Percentiles rank a stretch among this genome's conserved stretches.
These are phyloP conservation scores for Solanum gandarillasii DNA, from an alignment of 257 asterid genomes.

Conservation along the genomic window DNA sequence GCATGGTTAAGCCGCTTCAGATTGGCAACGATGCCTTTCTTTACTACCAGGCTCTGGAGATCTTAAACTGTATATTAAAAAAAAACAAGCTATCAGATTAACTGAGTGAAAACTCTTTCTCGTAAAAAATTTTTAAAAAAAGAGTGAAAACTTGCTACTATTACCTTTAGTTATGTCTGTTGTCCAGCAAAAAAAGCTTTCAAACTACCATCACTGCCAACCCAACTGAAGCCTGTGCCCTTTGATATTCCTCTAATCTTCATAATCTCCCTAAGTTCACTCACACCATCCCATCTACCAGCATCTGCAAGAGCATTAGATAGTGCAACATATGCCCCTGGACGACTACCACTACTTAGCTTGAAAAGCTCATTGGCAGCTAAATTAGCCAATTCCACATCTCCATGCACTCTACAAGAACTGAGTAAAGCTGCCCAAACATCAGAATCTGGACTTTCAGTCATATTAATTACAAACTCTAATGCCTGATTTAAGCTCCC, in stretches of 20 bases:
- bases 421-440: slow-evolving; percentile 90
- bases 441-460: slow-evolving; percentile 61
- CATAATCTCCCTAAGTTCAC: slow-evolving; percentile 78
- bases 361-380: slow-evolving; percentile 80
- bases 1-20: background rate
- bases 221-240: slow-evolving; percentile 89
- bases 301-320: slow-evolving; percentile 82
- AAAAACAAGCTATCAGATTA: background rate
- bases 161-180: slow-evolving; percentile 2
- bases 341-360: slow-evolving; percentile 29
- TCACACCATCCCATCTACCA: slow-evolving; percentile 80
- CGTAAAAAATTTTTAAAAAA: fast-evolving
- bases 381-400: slow-evolving; percentile 66
- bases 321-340: slow-evolving; percentile 74
- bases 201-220: slow-evolving; percentile 48
- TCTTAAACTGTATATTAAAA: background rate
- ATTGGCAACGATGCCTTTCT: background rate
- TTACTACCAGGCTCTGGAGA: background rate
- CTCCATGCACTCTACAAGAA: slow-evolving; percentile 66
- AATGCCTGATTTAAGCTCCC: slow-evolving; percentile 59
- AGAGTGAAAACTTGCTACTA: background rate
- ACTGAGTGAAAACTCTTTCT: background rate
- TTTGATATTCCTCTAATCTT: slow-evolving; percentile 64
- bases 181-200: slow-evolving; percentile 64
- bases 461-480: slow-evolving; percentile 52